A percentile compares a stretch with the other conserved stretches of the same genome.
phyloP scores from a whole-genome alignment of 129 eudicot species.

The Escallonia herrerae region DNA sequence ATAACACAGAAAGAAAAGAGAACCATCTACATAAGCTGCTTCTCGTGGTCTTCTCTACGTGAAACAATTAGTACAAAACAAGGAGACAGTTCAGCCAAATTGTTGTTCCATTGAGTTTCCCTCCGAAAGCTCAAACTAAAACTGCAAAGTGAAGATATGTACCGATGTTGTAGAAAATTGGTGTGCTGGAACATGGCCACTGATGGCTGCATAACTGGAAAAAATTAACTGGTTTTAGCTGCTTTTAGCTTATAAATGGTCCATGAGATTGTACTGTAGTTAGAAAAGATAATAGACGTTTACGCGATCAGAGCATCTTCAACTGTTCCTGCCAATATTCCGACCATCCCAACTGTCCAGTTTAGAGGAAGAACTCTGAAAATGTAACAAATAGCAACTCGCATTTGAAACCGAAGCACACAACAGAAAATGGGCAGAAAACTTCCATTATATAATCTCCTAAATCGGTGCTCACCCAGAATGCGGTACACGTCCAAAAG shows the following conservation, averaged over 20 bases:
- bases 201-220: constrained; percentile 86
- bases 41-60: not conserved
- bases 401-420: not conserved
- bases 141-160: constrained; percentile 5
- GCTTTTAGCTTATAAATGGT: not conserved
- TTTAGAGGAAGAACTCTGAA: constrained; percentile 87
- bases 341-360: constrained; percentile 97
- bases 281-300: constrained; percentile 18
- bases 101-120: too few relatives aligned
- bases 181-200: constrained; percentile 43
- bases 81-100: not conserved
- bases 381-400: not conserved
- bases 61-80: not conserved
- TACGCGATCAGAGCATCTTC: constrained; percentile 87
- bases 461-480: constrained; percentile 46
- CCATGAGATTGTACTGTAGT: not conserved
- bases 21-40: not conserved
- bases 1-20: not conserved
- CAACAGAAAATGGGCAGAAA: not conserved
- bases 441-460: not conserved
- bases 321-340: constrained; percentile 84
- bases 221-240: constrained; percentile 3
- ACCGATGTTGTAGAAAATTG: constrained; percentile 35
- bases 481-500: constrained; percentile 81
- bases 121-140: not conserved